These are phyloP conservation scores for Tylopilus rubrobrunneus DNA, from an alignment of 768 basidiomycete genomes.

Conservation along the genomic window DNA sequence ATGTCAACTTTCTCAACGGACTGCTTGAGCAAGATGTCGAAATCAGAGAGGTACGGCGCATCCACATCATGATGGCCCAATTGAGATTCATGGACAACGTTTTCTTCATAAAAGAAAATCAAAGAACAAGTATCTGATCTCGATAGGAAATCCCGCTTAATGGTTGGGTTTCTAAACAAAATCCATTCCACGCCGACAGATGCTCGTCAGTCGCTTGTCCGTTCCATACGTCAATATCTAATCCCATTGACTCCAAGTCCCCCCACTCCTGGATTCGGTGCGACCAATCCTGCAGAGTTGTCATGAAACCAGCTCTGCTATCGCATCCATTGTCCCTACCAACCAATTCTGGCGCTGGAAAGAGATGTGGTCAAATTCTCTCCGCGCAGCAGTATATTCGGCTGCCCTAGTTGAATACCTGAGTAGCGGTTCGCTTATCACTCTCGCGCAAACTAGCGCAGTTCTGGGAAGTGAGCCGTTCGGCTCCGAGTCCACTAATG, in stretches of 20 bases:
- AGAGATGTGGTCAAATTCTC: conserved; percentile 73
- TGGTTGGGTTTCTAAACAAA: conserved; percentile 74
- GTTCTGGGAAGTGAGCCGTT: conserved; percentile 61
- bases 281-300: conserved; percentile 55
- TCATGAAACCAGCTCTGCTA: conserved; percentile 41
- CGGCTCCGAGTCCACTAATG: not conserved
- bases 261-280: conserved; percentile 53
- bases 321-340: conserved; percentile 60
- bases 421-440: conserved; percentile 51
- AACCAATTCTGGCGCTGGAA: conserved; percentile 85
- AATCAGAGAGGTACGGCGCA: conserved; percentile 53
- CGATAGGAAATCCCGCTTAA: conserved; percentile 69
- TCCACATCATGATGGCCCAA: not conserved
- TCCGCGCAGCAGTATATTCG: conserved; percentile 64
- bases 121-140: conserved; percentile 70
- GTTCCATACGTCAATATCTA: conserved; percentile 7
- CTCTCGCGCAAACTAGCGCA: conserved; percentile 48
- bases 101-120: conserved; percentile 55
- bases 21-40: conserved; percentile 62
- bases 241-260: conserved; percentile 41
- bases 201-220: conserved; percentile 43
- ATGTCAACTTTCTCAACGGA: conserved; percentile 53
- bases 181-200: conserved; percentile 70
- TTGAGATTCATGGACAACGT: not conserved
- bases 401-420: conserved; percentile 67